Conservation (phyloP, 1,284 basidiomycete species). For the Rhodotorula sp. region DNA sequence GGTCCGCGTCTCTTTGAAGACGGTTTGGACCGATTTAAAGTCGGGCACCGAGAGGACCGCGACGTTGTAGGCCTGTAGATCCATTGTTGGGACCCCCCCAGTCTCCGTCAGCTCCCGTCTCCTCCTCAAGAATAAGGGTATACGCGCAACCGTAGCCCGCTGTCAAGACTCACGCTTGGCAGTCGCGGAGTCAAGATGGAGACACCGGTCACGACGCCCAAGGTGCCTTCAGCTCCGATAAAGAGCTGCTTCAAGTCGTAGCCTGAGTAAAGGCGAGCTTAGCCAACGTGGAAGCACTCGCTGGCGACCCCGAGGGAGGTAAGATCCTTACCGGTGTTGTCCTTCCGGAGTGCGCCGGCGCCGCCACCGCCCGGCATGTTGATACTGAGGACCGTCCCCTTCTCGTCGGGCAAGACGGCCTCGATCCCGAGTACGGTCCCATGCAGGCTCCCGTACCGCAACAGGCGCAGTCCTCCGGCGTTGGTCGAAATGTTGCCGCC, state of each 20-base stretch:
- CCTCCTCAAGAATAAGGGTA: too few species aligned
- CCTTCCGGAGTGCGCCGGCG: constrained; percentile 69
- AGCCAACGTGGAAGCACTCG: background rate
- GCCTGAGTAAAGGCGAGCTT: constrained; percentile 55
- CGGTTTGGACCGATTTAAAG: constrained; percentile 57
- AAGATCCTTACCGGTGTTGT: constrained; percentile 76
- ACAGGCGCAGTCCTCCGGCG: constrained; percentile 87
- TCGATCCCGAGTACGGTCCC: constrained; percentile 96
- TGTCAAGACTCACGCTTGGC: constrained; percentile 62
- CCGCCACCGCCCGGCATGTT: constrained; percentile 52
- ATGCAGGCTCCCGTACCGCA: constrained; percentile 93
- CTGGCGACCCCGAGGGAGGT: constrained; percentile 26
- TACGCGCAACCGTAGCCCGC: too few species aligned
- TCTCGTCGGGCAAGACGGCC: constrained; percentile 84
- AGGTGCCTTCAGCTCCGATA: constrained; percentile 94
- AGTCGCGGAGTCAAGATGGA: constrained; percentile 92
- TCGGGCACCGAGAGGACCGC: constrained; percentile 59
- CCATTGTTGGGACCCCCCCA: background rate
- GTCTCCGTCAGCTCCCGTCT: background rate
- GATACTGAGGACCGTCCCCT: constrained; percentile 79
- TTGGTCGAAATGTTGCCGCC: constrained; percentile 98
- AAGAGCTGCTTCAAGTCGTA: constrained; percentile 99
- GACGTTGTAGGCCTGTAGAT: constrained; percentile 51
- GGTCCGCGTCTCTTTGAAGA: constrained; percentile 58
- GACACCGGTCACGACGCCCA: constrained; percentile 92